phyloP scores from a whole-genome alignment of 257 asterid species.

The Solanum megistacrolobum region DNA sequence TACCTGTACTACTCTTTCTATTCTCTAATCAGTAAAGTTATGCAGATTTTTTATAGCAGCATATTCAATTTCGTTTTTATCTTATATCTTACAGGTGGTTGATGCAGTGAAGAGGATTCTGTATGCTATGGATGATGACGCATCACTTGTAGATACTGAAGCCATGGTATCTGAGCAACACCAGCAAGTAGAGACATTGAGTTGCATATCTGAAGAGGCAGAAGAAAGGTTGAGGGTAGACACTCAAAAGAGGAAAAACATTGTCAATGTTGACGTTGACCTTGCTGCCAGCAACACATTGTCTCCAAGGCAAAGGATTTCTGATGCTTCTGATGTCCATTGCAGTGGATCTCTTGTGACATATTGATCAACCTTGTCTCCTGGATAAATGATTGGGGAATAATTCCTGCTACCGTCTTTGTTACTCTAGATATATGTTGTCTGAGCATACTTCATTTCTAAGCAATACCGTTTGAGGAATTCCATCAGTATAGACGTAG shows the following conservation, averaged over 20 bases:
- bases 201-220: conserved; percentile 31
- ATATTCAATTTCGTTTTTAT: too few species aligned
- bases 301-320: conserved; percentile 71
- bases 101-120: conserved; percentile 56
- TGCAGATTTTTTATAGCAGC: background rate
- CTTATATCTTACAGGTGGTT: conserved; percentile 37
- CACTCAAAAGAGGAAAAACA: conserved; percentile 71
- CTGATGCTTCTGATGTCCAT: conserved; percentile 75
- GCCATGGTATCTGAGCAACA: conserved; percentile 46
- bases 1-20: conserved; percentile 29
- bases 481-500: background rate
- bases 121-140: conserved; percentile 66
- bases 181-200: conserved; percentile 25
- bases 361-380: conserved; percentile 23
- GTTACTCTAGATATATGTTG: background rate
- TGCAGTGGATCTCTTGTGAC: conserved; percentile 75
- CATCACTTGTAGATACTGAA: conserved; percentile 63
- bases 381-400: background rate
- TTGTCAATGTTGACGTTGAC: conserved; percentile 69
- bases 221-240: conserved; percentile 39
- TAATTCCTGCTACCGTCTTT: background rate
- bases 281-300: conserved; percentile 60
- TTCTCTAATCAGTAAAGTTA: background rate
- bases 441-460: background rate
- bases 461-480: background rate